A percentile compares a stretch with the other conserved stretches of the same genome.
These are phyloP conservation scores for Phytophthora multivora DNA, from an alignment of 352 stramenopile genomes.

Conservation along the genomic window DNA sequence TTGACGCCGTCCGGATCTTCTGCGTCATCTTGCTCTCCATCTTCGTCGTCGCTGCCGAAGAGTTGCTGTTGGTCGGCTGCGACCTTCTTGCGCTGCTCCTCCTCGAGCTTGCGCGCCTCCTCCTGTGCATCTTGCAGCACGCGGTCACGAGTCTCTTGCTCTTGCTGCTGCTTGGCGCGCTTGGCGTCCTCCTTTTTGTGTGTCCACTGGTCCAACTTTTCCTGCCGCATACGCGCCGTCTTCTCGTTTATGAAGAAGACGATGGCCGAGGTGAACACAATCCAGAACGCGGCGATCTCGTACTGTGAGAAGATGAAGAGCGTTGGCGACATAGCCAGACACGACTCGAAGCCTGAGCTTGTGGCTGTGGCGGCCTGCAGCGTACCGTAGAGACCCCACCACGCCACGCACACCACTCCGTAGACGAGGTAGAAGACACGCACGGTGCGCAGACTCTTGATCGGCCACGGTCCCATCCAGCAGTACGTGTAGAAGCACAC, in stretches of 20 bases:
- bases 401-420: conserved; percentile 58
- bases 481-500: conserved; percentile 76
- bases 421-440: conserved; percentile 71
- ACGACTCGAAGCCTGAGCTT: conserved; percentile 68
- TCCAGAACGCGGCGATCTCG: conserved; percentile 71
- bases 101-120: conserved; percentile 43
- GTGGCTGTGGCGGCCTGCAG: conserved; percentile 61
- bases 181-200: conserved; percentile 35
- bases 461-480: conserved; percentile 67
- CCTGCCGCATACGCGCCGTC: conserved; percentile 39
- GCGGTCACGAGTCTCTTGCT: conserved; percentile 41
- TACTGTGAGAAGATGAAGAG: conserved; percentile 77
- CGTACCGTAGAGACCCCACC: conserved; percentile 74
- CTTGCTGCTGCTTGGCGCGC: conserved; percentile 32
- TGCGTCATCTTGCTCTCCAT: conserved; percentile 29
- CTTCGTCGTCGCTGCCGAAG: conserved; percentile 43
- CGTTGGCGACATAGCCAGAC: conserved; percentile 64
- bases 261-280: conserved; percentile 50
- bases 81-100: conserved; percentile 46
- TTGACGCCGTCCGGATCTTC: conserved; percentile 30
- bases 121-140: conserved; percentile 40
- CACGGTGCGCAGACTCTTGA: conserved; percentile 59
- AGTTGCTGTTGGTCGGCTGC: conserved; percentile 46
- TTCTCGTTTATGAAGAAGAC: conserved; percentile 63
- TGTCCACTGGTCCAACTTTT: conserved; percentile 41